Percentiles rank a stretch among this genome's conserved stretches.
phyloP scores from a whole-genome alignment of 1,284 basidiomycete genomes.

The Leccinum cinnamomeum region DNA sequence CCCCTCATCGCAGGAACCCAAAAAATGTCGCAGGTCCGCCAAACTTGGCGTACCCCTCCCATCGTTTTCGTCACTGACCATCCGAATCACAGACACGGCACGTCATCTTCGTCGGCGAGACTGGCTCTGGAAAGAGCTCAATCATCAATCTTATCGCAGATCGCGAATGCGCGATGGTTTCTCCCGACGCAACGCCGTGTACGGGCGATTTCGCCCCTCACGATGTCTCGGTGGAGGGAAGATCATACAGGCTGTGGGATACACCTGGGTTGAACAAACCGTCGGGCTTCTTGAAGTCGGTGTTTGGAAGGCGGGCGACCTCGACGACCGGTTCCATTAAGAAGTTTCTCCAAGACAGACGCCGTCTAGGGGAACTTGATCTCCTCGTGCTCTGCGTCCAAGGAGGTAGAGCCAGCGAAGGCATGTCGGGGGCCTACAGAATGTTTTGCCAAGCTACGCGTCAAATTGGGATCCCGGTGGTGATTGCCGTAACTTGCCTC shows the following conservation, averaged over 20 bases:
- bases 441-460: constrained; percentile 20
- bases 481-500: constrained; percentile 29
- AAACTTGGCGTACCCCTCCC: background rate
- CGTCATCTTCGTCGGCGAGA: constrained; percentile 32
- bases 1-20: background rate
- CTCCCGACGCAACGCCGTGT: constrained; percentile 21
- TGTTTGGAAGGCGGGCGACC: constrained; percentile 8
- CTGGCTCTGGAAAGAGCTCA: constrained; percentile 29
- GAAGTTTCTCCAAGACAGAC: constrained; percentile 20
- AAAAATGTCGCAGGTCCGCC: constrained; percentile 13
- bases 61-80: background rate
- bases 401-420: constrained; percentile 14
- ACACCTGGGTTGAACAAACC: constrained; percentile 31
- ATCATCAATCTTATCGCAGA: constrained; percentile 30
- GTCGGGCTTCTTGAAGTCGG: background rate
- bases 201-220: constrained; percentile 19
- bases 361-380: constrained; percentile 14
- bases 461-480: constrained; percentile 26
- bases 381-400: constrained; percentile 24
- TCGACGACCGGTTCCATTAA: constrained; percentile 3
- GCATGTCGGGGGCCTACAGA: constrained; percentile 18
- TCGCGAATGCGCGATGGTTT: constrained; percentile 6
- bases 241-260: constrained; percentile 27
- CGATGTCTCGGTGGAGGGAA: constrained; percentile 15
- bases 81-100: constrained; percentile 18